Percentiles rank a stretch among this genome's conserved stretches.
phyloP scores from a whole-genome alignment of 2,329 filamentous ascomycete species.

The Aspergillus neoniger region DNA sequence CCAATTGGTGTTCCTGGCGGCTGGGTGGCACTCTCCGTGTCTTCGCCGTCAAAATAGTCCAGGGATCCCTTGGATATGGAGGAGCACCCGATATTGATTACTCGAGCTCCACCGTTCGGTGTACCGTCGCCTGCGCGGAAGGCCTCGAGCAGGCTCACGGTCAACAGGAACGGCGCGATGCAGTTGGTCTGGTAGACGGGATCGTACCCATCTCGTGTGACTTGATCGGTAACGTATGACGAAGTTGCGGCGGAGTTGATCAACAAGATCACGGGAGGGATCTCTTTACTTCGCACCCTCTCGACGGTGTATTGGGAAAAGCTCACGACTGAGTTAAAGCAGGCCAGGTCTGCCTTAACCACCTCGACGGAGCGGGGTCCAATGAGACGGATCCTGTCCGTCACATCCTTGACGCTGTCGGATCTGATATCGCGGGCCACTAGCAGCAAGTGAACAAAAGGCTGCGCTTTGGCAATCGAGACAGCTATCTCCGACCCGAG shows the following conservation, averaged over 20 bases:
- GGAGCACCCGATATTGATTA: constrained; percentile 41
- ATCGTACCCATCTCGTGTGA: constrained; percentile 38
- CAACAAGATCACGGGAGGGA: constrained; percentile 37
- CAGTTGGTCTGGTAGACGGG: constrained; percentile 42
- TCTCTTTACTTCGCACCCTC: constrained; percentile 35
- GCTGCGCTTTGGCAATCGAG: constrained; percentile 38
- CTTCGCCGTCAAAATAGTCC: constrained; percentile 35
- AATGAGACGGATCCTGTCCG: constrained; percentile 33
- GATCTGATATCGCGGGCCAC: constrained; percentile 33
- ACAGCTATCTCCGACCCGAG: constrained; percentile 40
- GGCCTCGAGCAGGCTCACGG: constrained; percentile 37
- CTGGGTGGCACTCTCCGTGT: constrained; percentile 20
- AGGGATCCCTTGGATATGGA: constrained; percentile 33
- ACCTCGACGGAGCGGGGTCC: constrained; percentile 39
- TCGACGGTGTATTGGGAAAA: constrained; percentile 37
- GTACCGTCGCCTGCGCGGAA: constrained; percentile 38
- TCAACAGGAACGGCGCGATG: constrained; percentile 39
- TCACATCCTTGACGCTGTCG: constrained; percentile 31
- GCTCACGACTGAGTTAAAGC: constrained; percentile 33
- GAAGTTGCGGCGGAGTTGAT: constrained; percentile 38
- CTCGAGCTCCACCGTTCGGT: constrained; percentile 33
- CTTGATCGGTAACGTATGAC: constrained; percentile 35
- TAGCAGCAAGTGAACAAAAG: constrained; percentile 38
- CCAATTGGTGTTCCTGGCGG: constrained; percentile 29
- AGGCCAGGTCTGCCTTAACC: constrained; percentile 32